Evolutionary conservation across 2,329 filamentous ascomycete species (phyloP).

Genomic region (Didymella arachidicola): DNA sequence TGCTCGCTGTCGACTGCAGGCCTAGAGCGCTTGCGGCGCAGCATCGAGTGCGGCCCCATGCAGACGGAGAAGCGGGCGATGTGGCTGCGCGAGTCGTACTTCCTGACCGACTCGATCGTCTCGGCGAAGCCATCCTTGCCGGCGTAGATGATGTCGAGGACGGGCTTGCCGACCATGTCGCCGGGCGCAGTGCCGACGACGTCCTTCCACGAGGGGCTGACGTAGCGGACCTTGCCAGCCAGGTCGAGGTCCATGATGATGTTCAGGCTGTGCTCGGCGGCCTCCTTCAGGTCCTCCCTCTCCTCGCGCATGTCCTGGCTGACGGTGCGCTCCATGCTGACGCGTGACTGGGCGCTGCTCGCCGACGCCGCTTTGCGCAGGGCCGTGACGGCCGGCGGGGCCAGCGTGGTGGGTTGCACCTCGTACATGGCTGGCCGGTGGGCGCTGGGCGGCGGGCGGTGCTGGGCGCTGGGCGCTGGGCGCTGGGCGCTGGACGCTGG

Average conservation of each 20-base stretch:
- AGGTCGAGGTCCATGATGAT: slow-evolving; percentile 94
- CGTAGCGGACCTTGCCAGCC: slow-evolving; percentile 91
- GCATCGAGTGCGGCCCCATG: slow-evolving; percentile 48
- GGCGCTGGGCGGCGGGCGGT: neutral
- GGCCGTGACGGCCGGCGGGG: slow-evolving; percentile 55
- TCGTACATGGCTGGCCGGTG: slow-evolving; percentile 40
- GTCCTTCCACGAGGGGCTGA: slow-evolving; percentile 94
- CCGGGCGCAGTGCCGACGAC: slow-evolving; percentile 83
- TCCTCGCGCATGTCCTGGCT: slow-evolving; percentile 93
- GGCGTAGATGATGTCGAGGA: slow-evolving; percentile 81
- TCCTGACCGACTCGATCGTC: slow-evolving; percentile 81
- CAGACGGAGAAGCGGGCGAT: slow-evolving; percentile 62
- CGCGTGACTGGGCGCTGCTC: slow-evolving; percentile 33
- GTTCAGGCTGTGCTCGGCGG: slow-evolving; percentile 94
- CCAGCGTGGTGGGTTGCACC: slow-evolving; percentile 44
- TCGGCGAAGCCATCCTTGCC: slow-evolving; percentile 83
- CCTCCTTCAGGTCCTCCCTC: slow-evolving; percentile 90
- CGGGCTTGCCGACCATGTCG: slow-evolving; percentile 75
- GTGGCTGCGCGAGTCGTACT: slow-evolving; percentile 91
- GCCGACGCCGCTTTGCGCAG: slow-evolving; percentile 52
- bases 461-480: too few species aligned
- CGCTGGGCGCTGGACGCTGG: too few species aligned
- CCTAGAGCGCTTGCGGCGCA: slow-evolving; percentile 42
- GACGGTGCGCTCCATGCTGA: slow-evolving; percentile 68
- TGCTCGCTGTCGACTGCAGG: slow-evolving; percentile 39